Evolutionary conservation across 2,329 filamentous ascomycete species (phyloP).

Genomic region (Trichoderma lentiforme): DNA sequence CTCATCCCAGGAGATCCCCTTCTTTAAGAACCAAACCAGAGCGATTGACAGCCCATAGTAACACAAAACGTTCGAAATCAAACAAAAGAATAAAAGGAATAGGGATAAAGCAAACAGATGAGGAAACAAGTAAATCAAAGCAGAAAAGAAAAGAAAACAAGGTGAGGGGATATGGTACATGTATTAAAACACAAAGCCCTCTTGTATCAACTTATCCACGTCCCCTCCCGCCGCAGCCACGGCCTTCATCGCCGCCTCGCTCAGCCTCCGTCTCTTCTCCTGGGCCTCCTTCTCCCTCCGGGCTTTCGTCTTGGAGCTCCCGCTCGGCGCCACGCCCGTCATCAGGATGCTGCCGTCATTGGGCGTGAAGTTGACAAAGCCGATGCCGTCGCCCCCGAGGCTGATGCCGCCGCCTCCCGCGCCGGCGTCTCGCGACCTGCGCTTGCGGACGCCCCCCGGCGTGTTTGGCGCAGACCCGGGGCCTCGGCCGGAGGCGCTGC

Average conservation of each 20-base stretch:
- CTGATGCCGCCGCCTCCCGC: slow-evolving; percentile 27
- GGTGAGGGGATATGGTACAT: background rate
- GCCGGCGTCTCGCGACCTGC: slow-evolving; percentile 37
- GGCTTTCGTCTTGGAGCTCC: slow-evolving; percentile 92
- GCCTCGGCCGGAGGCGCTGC: slow-evolving; percentile 36
- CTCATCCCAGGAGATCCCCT: background rate
- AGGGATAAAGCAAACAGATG: background rate
- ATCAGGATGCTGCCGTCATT: slow-evolving; percentile 75
- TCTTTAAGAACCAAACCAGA: background rate
- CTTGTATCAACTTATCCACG: slow-evolving; percentile 49
- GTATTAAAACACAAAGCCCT: slow-evolving; percentile 44
- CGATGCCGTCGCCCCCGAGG: slow-evolving; percentile 36
- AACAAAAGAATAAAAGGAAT: background rate
- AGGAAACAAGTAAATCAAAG: background rate
- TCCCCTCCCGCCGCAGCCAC: slow-evolving; percentile 71
- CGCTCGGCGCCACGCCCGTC: slow-evolving; percentile 85
- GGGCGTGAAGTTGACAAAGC: slow-evolving; percentile 90
- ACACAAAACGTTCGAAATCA: background rate
- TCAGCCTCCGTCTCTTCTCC: slow-evolving; percentile 68
- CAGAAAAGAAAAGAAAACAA: background rate
- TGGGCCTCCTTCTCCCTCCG: slow-evolving; percentile 81
- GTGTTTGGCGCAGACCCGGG: slow-evolving; percentile 38
- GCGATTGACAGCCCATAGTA: background rate
- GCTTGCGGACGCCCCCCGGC: slow-evolving; percentile 39
- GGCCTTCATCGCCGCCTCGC: slow-evolving; percentile 65